Evolutionary conservation across 2,329 filamentous ascomycete species (phyloP), one percentile per base, ranked within the genome.

Genomic region (Fusarium domesticum): DNA sequence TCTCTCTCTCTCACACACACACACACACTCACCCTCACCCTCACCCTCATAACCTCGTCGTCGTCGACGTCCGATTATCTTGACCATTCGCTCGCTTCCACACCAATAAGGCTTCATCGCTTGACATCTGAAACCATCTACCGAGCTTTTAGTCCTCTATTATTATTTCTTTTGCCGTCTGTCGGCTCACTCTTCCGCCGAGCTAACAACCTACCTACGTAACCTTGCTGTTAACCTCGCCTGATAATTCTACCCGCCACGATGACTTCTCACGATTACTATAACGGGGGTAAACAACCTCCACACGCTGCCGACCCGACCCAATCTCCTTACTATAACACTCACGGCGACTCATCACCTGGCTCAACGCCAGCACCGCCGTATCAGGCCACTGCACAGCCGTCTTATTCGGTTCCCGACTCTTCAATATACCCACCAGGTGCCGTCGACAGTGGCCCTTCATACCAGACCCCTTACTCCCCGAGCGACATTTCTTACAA

Each of bases 181-280:
- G 28, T 45, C 51, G 51, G 51, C 51, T 50, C 42, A 40, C 42
- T 42, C 34, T 35, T 41, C 35, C 19, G 43, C 36, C 35, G 35
- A 37, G 23, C 43, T 42, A 33, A 44, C 17, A 30, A 44, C 32
- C 38, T 31, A 44, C 39, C 37, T 48, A 32, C 35, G 51, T 25
- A 32, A 37, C 35, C 35, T 45, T 32, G 39, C 39, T 34, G 35
- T 53, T 25, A 30, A 37, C 35, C 34, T 45, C 34, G 39, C 41
- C 40, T 23, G 42, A 42, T 45, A 43, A 45, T 31, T 33, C 32
- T 32, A 25, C 43, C 36, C 34, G 34, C 42, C 50, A 51, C 14
- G 38, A 84, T 85, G 82, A 76, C 81, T 35, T 73, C 78, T 52
- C 77, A 83, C 70, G 79, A 85, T 58, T 87, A 87, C 68, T 87